Evolutionary conservation across 192 early-diverging fungal genomes (phyloP), one percentile per base, ranked within the genome.

Genomic region (Geranomyces michiganensis): DNA sequence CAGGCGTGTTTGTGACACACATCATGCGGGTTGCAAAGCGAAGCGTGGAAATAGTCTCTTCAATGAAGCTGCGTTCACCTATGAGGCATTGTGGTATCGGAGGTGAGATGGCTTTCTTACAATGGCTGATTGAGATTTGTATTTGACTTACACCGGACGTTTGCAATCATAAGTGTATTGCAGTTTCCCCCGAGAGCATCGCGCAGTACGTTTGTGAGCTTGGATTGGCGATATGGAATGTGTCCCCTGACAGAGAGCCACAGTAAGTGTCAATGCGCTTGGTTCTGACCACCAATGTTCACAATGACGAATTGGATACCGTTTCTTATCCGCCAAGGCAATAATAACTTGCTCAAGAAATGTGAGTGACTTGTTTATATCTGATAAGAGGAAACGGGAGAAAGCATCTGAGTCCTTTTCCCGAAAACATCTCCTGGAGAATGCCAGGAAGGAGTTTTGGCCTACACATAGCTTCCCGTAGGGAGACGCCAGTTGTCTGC

Each of bases 1-100:
- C 75, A 27, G 87, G 87, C 2, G 79, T 76, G 64, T 76, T 81
- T 30, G 78, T 60, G 1, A 89, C 87, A 64, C 87, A 89, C 84
- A 87, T 88, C 87, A 89, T 89, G 15, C 87, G 68, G 9, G 86
- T 89, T 5, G 85, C 86, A 69, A 89, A 89, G 9, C 87, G 72
- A 15, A 89, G 78, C 6, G 87, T 89, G 14, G 81, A 83, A 21
- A 89, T 88, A 15, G 87, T 89, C 85, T 89, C 87, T 74, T 89
- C 87, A 21, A 87, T 81, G 66, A 86, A 79, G 10, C 78, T 73
- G 6, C 48, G 41, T 69, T 80, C 76, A 56, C 81, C 80, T 80
- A 53, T 24, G 51, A 26, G 19, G 3, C 6, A 17, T 6, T 3
- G 24, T 4, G 36, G 10, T 10, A 41, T 3, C 5, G 36, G 36